Base-by-base conservation (phyloP, 495 filamentous ascomycete species). In the Cercophora scortea region DNA sequence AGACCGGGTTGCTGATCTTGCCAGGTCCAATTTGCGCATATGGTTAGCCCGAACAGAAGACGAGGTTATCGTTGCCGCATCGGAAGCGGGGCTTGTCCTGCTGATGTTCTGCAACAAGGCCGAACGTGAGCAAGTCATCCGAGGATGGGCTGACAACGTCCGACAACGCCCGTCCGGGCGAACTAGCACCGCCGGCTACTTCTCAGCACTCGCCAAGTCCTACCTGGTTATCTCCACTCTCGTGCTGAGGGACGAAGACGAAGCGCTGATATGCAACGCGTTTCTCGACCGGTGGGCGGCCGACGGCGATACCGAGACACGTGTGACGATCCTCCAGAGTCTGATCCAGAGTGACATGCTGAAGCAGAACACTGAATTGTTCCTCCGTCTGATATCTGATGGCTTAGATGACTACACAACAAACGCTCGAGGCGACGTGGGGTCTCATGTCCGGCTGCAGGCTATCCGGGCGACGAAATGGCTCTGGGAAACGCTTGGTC, bases 351-450 rank as follows among this genome's bases (percentile, higher is more conserved):
- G 73, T 32, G 68, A 60, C 5, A 49, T 76, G 11, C 62, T 78
- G 0, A 50, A 35, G 42, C 53, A 69, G 19, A 65, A 66, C 39
- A 53, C 63, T 4, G 47, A 35, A 4, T 45, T 59, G 11, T 68
- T 81, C 40, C 47, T 73, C 0, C 51, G 61, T 39, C 64, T 76
- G 19, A 70, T 78, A 33, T 69, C 54, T 17, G 73, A 62, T 57
- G 84, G 75, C 9, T 63, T 97, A 42, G 86, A 93, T 50, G 91
- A 99, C 62, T 96, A 97, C 57, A 90, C 88, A 0, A 88, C 87
- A 9, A 90, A 87, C 58, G 78, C 87, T 40, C 77, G 89, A 8
- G 94, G 93, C 11, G 93, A 99, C 61, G 76, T 96, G 49, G 93
- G 93, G 4, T 94, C 89, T 2, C 78, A 86, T 32, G 85, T 92